Percentiles rank a stretch among this genome's conserved stretches.
Conservation (phyloP, 306 rosid genomes). For the Castanea mollissima region DNA sequence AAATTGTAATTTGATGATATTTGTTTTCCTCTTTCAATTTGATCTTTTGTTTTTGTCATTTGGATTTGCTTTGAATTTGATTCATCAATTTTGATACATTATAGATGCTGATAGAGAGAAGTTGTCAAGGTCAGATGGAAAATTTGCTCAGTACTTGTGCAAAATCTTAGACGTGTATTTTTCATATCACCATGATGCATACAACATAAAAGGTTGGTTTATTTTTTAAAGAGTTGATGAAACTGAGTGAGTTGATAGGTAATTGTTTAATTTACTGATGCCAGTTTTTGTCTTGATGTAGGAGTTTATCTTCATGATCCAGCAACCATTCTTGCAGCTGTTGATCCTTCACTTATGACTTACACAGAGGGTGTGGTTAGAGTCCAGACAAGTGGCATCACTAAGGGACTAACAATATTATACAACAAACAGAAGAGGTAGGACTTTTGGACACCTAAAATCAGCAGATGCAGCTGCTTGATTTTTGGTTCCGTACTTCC, state of each 20-base stretch:
- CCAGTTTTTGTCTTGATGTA: conserved; percentile 27
- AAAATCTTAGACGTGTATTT: conserved; percentile 73
- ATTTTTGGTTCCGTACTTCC: not conserved
- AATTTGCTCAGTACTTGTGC: conserved; percentile 69
- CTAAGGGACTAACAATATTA: conserved; percentile 78
- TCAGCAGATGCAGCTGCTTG: not conserved
- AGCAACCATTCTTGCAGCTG: conserved; percentile 67
- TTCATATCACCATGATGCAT: conserved; percentile 71
- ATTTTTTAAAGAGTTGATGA: conserved; percentile 4
- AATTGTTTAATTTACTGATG: conserved; percentile 21
- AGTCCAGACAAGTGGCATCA: conserved; percentile 88
- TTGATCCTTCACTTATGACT: conserved; percentile 73
- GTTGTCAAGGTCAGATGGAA: conserved; percentile 71
- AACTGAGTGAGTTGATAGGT: conserved; percentile 6
- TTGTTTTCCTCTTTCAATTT: not conserved
- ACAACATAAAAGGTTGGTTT: conserved; percentile 56
- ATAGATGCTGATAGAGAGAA: conserved; percentile 68
- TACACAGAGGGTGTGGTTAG: conserved; percentile 78
- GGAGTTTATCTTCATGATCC: conserved; percentile 99
- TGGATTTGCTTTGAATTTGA: not conserved
- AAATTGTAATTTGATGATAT: not conserved
- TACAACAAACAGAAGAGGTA: conserved; percentile 79
- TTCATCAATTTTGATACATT: conserved; percentile 15
- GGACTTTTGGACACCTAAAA: not conserved
- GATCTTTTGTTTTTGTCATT: too few species aligned